Percentiles rank a stretch among this genome's conserved stretches.
Conservation (phyloP, 2,329 filamentous ascomycete species). For the Talaromyces atroroseus region DNA sequence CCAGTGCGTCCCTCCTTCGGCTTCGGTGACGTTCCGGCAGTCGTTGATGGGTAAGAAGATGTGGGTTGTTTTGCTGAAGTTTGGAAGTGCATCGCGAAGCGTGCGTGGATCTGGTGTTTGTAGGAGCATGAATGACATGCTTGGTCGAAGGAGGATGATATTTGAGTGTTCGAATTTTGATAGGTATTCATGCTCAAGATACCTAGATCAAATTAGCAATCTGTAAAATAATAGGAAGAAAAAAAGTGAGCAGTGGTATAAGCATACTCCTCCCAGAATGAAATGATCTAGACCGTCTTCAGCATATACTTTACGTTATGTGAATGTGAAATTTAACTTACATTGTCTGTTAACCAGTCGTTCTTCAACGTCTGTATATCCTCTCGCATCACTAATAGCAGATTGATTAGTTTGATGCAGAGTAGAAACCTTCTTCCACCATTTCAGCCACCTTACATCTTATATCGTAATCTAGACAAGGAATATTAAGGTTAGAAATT, state of each 20-base stretch:
- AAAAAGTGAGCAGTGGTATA: conserved; percentile 23
- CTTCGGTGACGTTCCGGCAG: conserved; percentile 64
- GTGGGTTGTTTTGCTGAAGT: conserved; percentile 77
- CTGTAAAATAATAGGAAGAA: conserved; percentile 11
- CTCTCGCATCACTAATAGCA: conserved; percentile 68
- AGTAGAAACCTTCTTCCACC: conserved; percentile 9
- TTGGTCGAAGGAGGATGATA: conserved; percentile 85
- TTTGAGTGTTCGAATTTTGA: conserved; percentile 71
- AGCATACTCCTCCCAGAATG: conserved; percentile 93
- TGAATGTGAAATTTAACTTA: conserved; percentile 39
- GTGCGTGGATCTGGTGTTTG: conserved; percentile 57
- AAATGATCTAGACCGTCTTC: conserved; percentile 63
- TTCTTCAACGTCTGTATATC: conserved; percentile 82
- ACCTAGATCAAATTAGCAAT: conserved; percentile 39
- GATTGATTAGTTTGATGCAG: not conserved
- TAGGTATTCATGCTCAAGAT: conserved; percentile 85
- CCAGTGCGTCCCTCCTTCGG: conserved; percentile 95
- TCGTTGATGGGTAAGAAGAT: conserved; percentile 97
- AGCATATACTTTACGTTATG: conserved; percentile 17
- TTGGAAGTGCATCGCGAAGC: conserved; percentile 65
- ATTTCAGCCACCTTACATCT: conserved; percentile 47
- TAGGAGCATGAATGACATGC: conserved; percentile 88
- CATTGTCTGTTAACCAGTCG: conserved; percentile 97
- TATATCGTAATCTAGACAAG: conserved; percentile 55
- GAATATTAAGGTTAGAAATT: not conserved